Evolutionary conservation across 2,329 filamentous ascomycete species (phyloP), one percentile per base, ranked within the genome.

Genomic region (Neurospora sp.): DNA sequence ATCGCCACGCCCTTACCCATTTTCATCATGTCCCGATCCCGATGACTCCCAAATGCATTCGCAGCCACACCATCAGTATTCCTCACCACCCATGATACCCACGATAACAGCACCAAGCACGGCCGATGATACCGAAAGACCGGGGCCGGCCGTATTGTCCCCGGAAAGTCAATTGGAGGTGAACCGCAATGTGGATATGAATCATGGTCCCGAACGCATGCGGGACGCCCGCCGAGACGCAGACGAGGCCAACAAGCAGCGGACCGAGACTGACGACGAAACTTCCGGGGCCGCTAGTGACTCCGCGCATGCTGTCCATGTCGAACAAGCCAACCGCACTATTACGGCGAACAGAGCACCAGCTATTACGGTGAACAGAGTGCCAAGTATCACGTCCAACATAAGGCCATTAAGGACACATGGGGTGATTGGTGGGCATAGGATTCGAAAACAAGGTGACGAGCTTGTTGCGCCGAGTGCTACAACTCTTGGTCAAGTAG

Each of bases 71-170:
- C 71, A 69, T 42, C 52, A 36, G 23, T 62, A 62, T 62, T 15
- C 23, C 28, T 33, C 52, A 36, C 52, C 28, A 33, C 8, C 52
- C 52, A 62, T 62, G 52, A 17, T 33, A 33, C 15, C 52, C 23
- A 5, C 23, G 23, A n/a, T 36, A n/a, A 58, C 52, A 19, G 68
- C 52, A n/a, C 15, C 38, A 10, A 58, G 33, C 39, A 40, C 68
- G 43, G 68, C 67, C 39, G 74, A 76, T 36, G 74, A 76, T 43
- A 71, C 72, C n/a, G 39, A 70, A 38, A 78, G 79, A 17, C 80
- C 82, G 68, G 76, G 79, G 72, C 80, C 81, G n/a, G 78, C 79
- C 6, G 83, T 82, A 67, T 78, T 82, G 76, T 84, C 84, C 4
- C 83, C 82, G 17, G 77, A 77, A 9, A 79, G 82, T n/a, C 79